Evolutionary conservation across 2,329 filamentous ascomycete genomes (phyloP), one percentile per base, ranked within the genome.

Genomic region (Trichoderma breve): DNA sequence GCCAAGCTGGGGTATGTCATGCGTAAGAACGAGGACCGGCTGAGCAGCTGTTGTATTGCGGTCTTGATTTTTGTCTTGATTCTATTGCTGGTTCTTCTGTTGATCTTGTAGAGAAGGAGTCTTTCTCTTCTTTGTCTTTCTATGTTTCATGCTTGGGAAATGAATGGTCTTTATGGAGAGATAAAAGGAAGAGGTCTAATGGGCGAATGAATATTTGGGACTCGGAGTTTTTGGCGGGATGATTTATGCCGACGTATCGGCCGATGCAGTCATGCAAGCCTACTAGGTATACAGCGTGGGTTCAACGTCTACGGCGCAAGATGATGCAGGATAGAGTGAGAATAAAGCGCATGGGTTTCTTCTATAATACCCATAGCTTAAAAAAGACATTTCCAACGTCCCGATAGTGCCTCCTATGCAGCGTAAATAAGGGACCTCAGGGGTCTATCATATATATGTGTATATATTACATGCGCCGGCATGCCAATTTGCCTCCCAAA

Each of bases 31-130:
- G 96, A 99, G 87, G 96, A 97, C 88, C 85, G 86, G 77, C 86
- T 84, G 84, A 97, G 94, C 76, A 94, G 94, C 81, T 98, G 94
- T 84, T 98, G 95, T 81, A 97, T 99, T 76, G 93, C 86, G 5
- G 84, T 97, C 24, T 86, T 98, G 76, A 97, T 98, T 73, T 89
- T 96, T 74, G 93, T 97, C 47, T 85, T 98, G 75, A 93, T 98
- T 72, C 83, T 99, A 32, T 83, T 99, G 77, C 85, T 99, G 78
- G 88, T 98, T 74, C 83, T 99, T 76, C 84, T 98, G 57, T 78
- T 92, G 76, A 82, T 92, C 60, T 78, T 92, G 76, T 92, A 82
- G 61, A 51, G 61, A 55, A 12, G 24, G 30, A 26, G 14, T 28
- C 28, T n/a, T 62, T 63, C 15, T 24, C 26, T 28, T 62, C 34